Evolutionary conservation across 2,329 filamentous ascomycete species (phyloP).

Genomic region (Juglanconis oblonga): DNA sequence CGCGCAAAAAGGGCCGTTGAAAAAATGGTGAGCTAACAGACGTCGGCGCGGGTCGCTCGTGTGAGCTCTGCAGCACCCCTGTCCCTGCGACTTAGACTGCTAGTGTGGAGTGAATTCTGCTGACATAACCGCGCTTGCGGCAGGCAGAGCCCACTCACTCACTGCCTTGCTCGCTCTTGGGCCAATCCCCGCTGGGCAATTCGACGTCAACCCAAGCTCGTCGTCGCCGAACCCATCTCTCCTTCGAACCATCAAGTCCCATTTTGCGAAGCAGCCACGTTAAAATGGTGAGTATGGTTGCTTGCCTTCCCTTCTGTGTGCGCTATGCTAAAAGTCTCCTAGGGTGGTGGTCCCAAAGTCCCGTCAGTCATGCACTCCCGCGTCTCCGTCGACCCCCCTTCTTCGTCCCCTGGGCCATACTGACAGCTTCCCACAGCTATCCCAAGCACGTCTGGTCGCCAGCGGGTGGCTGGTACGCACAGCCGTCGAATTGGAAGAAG

Average conservation of each 20-base stretch:
- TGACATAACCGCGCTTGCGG: conserved; percentile 23
- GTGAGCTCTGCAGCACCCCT: conserved; percentile 21
- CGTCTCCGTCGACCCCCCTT: conserved; percentile 5
- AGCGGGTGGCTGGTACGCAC: conserved; percentile 94
- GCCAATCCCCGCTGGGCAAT: conserved; percentile 15
- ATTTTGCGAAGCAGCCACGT: conserved; percentile 22
- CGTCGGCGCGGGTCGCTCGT: conserved; percentile 11
- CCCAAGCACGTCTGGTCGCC: conserved; percentile 99
- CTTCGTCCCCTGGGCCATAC: conserved; percentile 7
- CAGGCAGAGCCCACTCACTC: conserved; percentile 7
- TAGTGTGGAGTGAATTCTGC: conserved; percentile 3
- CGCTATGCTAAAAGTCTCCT: conserved; percentile 37
- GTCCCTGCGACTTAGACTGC: neutral
- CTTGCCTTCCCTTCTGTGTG: neutral
- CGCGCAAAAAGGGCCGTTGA: conserved; percentile 16
- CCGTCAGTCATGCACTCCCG: conserved; percentile 43
- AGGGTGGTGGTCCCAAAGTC: conserved; percentile 73
- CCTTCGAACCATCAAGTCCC: conserved; percentile 4
- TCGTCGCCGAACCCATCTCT: conserved; percentile 5
- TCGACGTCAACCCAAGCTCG: conserved; percentile 17
- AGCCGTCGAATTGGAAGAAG: conserved; percentile 89
- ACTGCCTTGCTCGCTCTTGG: neutral
- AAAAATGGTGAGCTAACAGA: conserved; percentile 19
- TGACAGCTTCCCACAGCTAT: conserved; percentile 58
- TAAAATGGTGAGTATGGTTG: conserved; percentile 52